These are phyloP conservation scores for Neonectria ditissima DNA, from an alignment of 2,329 filamentous ascomycete species.

Conservation along the genomic window DNA sequence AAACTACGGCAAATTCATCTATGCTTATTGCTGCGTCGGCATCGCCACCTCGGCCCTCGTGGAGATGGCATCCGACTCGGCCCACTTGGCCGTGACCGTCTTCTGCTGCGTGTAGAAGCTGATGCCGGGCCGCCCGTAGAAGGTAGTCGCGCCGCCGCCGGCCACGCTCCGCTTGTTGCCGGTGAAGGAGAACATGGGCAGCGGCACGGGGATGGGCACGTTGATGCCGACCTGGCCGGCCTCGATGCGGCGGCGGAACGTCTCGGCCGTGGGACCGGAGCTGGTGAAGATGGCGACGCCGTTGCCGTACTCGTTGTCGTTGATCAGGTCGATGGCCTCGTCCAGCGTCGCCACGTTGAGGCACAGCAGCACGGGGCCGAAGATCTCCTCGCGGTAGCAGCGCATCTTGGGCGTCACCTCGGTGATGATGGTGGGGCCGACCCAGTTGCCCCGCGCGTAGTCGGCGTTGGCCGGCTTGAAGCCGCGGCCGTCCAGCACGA, in stretches of 20 bases:
- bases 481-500: conserved; percentile 39
- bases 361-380: conserved; percentile 52
- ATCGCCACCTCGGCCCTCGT: conserved; percentile 24
- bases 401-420: conserved; percentile 50
- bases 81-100: conserved; percentile 67
- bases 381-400: conserved; percentile 52
- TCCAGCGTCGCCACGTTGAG: conserved; percentile 50
- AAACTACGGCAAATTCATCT: background rate
- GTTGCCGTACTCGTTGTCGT: conserved; percentile 50
- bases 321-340: conserved; percentile 50
- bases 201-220: conserved; percentile 43
- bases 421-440: conserved; percentile 51
- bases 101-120: conserved; percentile 80
- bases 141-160: conserved; percentile 75
- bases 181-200: conserved; percentile 46
- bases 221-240: conserved; percentile 44
- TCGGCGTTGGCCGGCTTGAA: conserved; percentile 32
- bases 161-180: conserved; percentile 72
- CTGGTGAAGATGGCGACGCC: conserved; percentile 51
- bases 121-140: conserved; percentile 78
- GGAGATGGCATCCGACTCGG: conserved; percentile 21
- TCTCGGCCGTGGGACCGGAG: conserved; percentile 45
- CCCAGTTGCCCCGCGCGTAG: conserved; percentile 59
- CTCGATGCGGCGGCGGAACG: conserved; percentile 48
- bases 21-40: conserved; percentile 21